Base-by-base conservation (phyloP, 148 eudicot genomes). In the Polygonum maritimum region DNA sequence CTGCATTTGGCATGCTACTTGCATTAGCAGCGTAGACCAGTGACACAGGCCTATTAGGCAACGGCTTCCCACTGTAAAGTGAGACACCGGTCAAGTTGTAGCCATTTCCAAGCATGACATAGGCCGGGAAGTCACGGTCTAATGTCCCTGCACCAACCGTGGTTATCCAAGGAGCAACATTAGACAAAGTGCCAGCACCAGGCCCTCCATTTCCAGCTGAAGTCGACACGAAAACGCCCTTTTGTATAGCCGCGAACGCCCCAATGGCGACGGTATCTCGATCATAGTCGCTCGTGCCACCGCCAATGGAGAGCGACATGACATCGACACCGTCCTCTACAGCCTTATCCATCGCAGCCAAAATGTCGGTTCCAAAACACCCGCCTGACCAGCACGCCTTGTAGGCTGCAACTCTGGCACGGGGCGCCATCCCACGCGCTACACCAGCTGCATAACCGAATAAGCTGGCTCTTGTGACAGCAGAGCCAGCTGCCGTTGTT, bases 161-260 rank as follows among this genome's bases (percentile, higher is more conserved):
- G 71, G 90, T 86, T 83, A 93, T 93, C 98, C 98, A 93, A 41
- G 98, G 98, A 26, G 98, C 98, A 18, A 85, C 86, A 65, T 93
- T 93, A 26, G 94, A 89, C 81, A 89, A 36, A 81, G 81, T 83
- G n/a, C 78, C 79, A 16, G 92, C 48, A 14, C 80, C 80, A 2
- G 98, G 98, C 18, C 98, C 98, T 12, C 86, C 82, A 57, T 93
- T 93, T 69, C 98, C 98, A 0, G 92, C 98, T 0, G 96, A 86
- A 69, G 89, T 87, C 11, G 98, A 91, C 0, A 93, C 87, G 16
- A 91, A 75, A 21, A 93, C 82, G 48, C 98, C 98, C 60, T 83
- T 84, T 12, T 82, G 65, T 79, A 85, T 79, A 2, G 98, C 98
- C 8, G 83, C 69, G 74, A 89, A 93, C 2, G 98, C 93, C 77